Evolutionary conservation across 768 basidiomycete species (phyloP).

Genomic region (Tricholoma sp.): DNA sequence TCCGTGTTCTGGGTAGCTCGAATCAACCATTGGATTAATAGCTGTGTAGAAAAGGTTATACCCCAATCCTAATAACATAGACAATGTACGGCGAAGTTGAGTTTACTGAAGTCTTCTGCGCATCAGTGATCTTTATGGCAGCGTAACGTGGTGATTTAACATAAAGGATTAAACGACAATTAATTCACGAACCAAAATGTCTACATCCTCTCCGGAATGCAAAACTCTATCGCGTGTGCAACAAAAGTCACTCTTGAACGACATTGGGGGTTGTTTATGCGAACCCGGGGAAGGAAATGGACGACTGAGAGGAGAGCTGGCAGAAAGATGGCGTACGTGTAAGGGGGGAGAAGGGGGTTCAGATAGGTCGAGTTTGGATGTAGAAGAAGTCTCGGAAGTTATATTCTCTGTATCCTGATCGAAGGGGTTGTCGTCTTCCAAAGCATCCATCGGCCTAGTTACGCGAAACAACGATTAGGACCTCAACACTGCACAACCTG

Average conservation of each 20-base stretch:
- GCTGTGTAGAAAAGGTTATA: conserved; percentile 27
- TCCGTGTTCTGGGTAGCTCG: conserved; percentile 56
- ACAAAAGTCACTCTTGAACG: conserved; percentile 75
- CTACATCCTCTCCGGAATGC: conserved; percentile 78
- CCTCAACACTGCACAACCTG: background rate
- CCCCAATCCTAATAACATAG: conserved; percentile 89
- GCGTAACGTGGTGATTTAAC: background rate
- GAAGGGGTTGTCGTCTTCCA: conserved; percentile 68
- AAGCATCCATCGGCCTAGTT: conserved; percentile 32
- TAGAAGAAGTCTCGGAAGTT: conserved; percentile 49
- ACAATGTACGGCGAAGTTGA: conserved; percentile 90
- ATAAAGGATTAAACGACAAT: background rate
- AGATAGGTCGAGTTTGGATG: conserved; percentile 49
- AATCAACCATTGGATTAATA: conserved; percentile 1
- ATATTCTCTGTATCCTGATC: conserved; percentile 43
- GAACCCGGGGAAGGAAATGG: conserved; percentile 56
- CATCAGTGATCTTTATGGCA: conserved; percentile 75
- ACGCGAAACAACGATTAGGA: background rate
- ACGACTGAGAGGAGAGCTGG: conserved; percentile 38
- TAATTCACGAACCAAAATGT: conserved; percentile 58
- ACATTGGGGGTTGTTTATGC: conserved; percentile 44
- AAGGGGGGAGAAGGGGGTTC: conserved; percentile 56
- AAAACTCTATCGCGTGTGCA: conserved; percentile 70
- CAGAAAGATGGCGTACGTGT: conserved; percentile 41
- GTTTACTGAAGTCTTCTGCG: conserved; percentile 89